Evolutionary conservation across 306 rosid genomes (phyloP).

Genomic region (Crotalaria pallida): DNA sequence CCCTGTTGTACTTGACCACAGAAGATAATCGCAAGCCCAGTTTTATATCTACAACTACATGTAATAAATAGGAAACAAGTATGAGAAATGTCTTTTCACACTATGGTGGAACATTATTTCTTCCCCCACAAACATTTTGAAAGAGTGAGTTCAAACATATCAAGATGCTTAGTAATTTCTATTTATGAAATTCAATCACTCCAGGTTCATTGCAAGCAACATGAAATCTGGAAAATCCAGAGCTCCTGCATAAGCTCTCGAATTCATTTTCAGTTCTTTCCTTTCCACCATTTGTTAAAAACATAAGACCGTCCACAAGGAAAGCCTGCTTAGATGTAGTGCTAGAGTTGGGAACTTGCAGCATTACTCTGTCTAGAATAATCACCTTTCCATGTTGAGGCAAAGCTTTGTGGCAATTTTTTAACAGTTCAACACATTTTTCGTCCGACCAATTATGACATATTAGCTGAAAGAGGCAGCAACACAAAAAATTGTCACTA

Average conservation of each 20-base stretch:
- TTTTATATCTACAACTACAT: no score
- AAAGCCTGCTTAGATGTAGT: background rate
- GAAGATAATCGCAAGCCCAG: no score
- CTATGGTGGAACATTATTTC: no score
- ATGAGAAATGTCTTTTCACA: no score
- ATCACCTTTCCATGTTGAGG: slow-evolving; percentile 21
- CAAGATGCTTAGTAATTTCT: no score
- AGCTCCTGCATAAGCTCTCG: background rate
- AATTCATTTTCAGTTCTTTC: slow-evolving; percentile 22
- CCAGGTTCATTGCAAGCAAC: no score
- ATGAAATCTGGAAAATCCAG: slow-evolving; percentile 25
- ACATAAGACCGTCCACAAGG: slow-evolving; percentile 4
- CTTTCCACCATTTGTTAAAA: slow-evolving; percentile 1
- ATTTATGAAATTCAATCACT: no score
- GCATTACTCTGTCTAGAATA: background rate
- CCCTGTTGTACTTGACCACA: no score
- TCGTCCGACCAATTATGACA: slow-evolving; percentile 20
- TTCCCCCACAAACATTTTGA: no score
- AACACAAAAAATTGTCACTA: background rate
- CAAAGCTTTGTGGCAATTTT: slow-evolving; percentile 18
- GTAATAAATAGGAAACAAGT: no score
- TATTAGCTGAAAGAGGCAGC: slow-evolving; percentile 1
- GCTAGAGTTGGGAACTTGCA: slow-evolving; percentile 1
- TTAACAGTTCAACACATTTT: slow-evolving; percentile 13
- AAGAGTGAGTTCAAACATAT: no score